Evolutionary conservation across 2,329 filamentous ascomycete species (phyloP).

Genomic region (Stachybotrys chartarum): DNA sequence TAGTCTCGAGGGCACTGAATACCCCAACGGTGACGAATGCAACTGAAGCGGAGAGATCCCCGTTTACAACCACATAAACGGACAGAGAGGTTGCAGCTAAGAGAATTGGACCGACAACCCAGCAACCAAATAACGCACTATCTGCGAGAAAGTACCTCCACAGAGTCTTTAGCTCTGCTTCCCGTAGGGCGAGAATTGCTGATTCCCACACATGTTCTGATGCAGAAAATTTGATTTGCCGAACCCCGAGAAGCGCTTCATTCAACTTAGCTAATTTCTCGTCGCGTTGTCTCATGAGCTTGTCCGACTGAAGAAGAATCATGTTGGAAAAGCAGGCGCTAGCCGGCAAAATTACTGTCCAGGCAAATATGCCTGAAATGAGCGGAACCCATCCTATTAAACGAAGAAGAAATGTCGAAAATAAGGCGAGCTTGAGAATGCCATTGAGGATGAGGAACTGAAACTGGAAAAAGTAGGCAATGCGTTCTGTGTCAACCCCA

Average conservation of each 20-base stretch:
- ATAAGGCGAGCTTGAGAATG: conserved; percentile 56
- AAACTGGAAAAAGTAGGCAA: conserved; percentile 61
- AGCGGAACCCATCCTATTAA: conserved; percentile 68
- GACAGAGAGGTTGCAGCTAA: conserved; percentile 65
- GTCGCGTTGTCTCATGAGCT: conserved; percentile 69
- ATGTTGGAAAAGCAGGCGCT: conserved; percentile 61
- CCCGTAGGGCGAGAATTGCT: conserved; percentile 56
- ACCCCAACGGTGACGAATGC: conserved; percentile 74
- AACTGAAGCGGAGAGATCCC: conserved; percentile 59
- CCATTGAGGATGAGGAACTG: conserved; percentile 60
- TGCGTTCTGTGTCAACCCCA: conserved; percentile 65
- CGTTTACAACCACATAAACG: conserved; percentile 58
- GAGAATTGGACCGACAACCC: conserved; percentile 67
- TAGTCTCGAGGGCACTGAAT: conserved; percentile 64
- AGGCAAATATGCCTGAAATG: conserved; percentile 56
- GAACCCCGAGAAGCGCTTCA: conserved; percentile 70
- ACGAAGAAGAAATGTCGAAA: conserved; percentile 57
- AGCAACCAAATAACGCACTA: conserved; percentile 55
- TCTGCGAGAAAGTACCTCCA: conserved; percentile 62
- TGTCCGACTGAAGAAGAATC: conserved; percentile 58
- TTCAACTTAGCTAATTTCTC: conserved; percentile 69
- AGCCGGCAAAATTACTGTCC: conserved; percentile 57
- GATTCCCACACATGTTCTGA: conserved; percentile 68
- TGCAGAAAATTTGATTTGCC: conserved; percentile 80
- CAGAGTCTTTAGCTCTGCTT: conserved; percentile 58